Percentiles rank a stretch among this genome's conserved stretches.
These are phyloP conservation scores for Penicillium samsonianum DNA, from an alignment of 495 filamentous ascomycete genomes.

Conservation along the genomic window DNA sequence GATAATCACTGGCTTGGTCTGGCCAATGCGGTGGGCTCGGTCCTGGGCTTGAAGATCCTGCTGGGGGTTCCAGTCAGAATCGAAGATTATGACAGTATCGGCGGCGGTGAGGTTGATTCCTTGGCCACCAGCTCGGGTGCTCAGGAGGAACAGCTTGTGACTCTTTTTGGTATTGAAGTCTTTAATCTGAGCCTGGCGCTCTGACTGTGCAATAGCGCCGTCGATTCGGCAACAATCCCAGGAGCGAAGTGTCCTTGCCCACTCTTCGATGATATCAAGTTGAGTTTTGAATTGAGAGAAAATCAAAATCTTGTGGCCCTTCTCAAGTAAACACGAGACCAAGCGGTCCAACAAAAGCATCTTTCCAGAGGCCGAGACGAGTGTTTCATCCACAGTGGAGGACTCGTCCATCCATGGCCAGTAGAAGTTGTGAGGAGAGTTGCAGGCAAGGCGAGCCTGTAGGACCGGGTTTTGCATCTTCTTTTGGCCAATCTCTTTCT, in stretches of 20 bases:
- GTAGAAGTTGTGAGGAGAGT: constrained; percentile 95
- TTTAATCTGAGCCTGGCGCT: constrained; percentile 80
- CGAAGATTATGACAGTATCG: constrained; percentile 74
- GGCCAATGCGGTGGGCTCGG: constrained; percentile 90
- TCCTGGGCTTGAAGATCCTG: constrained; percentile 97
- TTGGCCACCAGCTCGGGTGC: constrained; percentile 88
- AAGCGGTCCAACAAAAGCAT: constrained; percentile 92
- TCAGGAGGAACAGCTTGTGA: constrained; percentile 80
- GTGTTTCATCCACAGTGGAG: constrained; percentile 64
- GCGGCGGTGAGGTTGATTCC: constrained; percentile 84
- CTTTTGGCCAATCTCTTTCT: constrained; percentile 82
- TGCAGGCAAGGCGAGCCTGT: constrained; percentile 90
- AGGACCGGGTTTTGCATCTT: constrained; percentile 94
- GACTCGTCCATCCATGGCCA: constrained; percentile 73
- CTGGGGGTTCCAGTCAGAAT: constrained; percentile 96
- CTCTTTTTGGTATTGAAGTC: constrained; percentile 75
- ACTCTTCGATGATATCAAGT: constrained; percentile 87
- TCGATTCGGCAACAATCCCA: constrained; percentile 92
- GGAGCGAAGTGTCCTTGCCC: constrained; percentile 66
- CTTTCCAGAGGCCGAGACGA: constrained; percentile 87
- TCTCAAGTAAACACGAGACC: constrained; percentile 70
- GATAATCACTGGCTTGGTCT: constrained; percentile 88
- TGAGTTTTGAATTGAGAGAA: constrained; percentile 97
- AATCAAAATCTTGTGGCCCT: constrained; percentile 87
- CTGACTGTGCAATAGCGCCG: constrained; percentile 76